Evolutionary conservation across 192 early-diverging fungal species (phyloP), one percentile per base, ranked within the genome.

Genomic region (Fimicolochytrium jonesii): DNA sequence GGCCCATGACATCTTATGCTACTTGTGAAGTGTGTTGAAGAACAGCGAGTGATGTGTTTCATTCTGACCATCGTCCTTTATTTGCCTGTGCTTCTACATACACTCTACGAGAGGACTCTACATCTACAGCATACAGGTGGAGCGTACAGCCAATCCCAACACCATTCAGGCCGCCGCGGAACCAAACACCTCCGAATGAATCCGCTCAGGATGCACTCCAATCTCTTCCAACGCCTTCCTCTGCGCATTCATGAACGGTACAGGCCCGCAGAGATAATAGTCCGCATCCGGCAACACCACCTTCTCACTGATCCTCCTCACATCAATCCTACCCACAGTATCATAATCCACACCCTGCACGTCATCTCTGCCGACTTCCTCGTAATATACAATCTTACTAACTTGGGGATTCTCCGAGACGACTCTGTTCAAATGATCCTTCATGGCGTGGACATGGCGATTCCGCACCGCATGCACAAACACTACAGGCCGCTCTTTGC

Each of bases 191-290:
- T 56, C 53, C 32, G 29, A 56, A 18, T 56, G 33, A 9, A 56
- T 56, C 2, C 32, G n/a, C 20, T 36, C 53, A 5, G 11, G 18
- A 7, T 30, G 35, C 17, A 56, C 53, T 11, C 53, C 53, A 3
- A 39, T 3, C 3, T 20, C 29, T 34, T 13, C 26, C 53, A 56
- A 56, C 15, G n/a, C 29, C 4, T 56, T 18, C 6, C 36, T 30
- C 6, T 28, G 29, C n/a, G 15, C 4, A 4, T 28, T 33, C 7
- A 56, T 56, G 18, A 56, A 56, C 4, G 29, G 29, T 20, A 36
- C 29, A 13, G 53, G 53, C 53, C 53, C 53, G 32, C 53, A 56
- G 10, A 56, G 4, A 28, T 33, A 56, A 28, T 56, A 56, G 36
- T 56, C 53, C 3, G 53, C 53, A 28, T 18, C 53, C 10, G 32